A percentile compares a stretch with the other conserved stretches of the same genome.
Evolutionary conservation across 73 alveolate species (phyloP).

Genomic region (Paramecium pentaurelia): DNA sequence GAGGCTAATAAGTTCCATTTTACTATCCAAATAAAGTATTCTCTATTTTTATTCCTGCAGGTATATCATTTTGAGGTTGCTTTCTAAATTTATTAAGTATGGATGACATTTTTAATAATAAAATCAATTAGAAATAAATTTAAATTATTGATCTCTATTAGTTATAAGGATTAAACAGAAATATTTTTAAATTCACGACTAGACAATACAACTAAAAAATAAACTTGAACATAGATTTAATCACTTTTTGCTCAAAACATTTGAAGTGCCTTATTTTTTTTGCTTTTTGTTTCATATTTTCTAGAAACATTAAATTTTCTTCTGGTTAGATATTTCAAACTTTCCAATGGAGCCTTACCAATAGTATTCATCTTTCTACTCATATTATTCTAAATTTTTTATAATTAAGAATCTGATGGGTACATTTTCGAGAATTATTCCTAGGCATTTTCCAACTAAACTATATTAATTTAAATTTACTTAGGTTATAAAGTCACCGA

Average conservation of each 20-base stretch:
- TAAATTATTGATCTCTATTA: not conserved
- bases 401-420: not conserved
- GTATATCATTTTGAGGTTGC: not conserved
- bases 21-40: not conserved
- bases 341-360: not conserved
- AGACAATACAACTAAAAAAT: not conserved
- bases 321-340: not conserved
- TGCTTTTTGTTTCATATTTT: not conserved
- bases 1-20: slow-evolving; percentile 10
- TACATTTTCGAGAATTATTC: not conserved
- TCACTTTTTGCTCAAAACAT: not conserved
- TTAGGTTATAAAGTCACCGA: not conserved
- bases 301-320: not conserved
- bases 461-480: not conserved
- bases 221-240: not conserved
- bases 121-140: not conserved
- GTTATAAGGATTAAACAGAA: not conserved
- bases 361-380: not conserved
- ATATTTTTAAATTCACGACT: not conserved
- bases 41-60: not conserved
- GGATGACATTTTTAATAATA: not conserved
- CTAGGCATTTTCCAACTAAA: not conserved
- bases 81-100: not conserved
- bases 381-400: not conserved
- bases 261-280: not conserved